phyloP scores from a whole-genome alignment of 257 asterid genomes.

The Orobanche coerulescens region DNA sequence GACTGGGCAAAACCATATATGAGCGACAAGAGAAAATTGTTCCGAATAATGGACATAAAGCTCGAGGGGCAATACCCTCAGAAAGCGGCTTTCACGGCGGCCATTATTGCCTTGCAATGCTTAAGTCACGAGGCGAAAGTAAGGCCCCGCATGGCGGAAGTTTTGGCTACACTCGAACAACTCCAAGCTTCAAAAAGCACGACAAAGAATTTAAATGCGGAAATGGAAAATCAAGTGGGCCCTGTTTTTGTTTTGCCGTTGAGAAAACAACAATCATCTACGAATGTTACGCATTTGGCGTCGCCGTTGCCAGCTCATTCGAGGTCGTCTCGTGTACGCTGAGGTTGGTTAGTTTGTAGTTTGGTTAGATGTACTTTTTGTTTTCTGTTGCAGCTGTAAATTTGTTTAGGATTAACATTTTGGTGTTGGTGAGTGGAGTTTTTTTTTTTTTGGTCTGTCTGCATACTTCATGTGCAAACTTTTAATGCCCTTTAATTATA shows the following conservation, averaged over 20 bases:
- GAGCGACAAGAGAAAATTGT: constrained; percentile 57
- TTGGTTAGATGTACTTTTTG: neutral
- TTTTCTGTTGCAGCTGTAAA: constrained; percentile 24
- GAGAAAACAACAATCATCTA: constrained; percentile 38
- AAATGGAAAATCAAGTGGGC: constrained; percentile 21
- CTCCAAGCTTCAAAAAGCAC: constrained; percentile 43
- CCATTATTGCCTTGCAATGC: constrained; percentile 59
- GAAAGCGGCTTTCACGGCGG: constrained; percentile 60
- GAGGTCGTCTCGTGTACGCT: constrained; percentile 41
- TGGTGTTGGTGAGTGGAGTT: constrained; percentile 17
- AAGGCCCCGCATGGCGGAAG: constrained; percentile 68
- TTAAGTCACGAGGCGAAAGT: constrained; percentile 46
- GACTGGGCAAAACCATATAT: constrained; percentile 77
- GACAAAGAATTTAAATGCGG: constrained; percentile 21
- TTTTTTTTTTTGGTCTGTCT: too few species aligned
- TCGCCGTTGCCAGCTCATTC: constrained; percentile 48
- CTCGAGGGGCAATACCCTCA: constrained; percentile 77
- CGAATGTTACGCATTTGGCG: constrained; percentile 38
- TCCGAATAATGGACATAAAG: constrained; percentile 68
- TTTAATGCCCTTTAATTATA: neutral
- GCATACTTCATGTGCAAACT: neutral
- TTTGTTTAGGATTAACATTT: constrained; percentile 19
- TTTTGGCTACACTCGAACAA: constrained; percentile 50
- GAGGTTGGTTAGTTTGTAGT: constrained; percentile 20
- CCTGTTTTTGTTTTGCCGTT: constrained; percentile 22